Evolutionary conservation across 2,329 filamentous ascomycete species (phyloP), one percentile per base, ranked within the genome.

Genomic region (Penicillium sp.): DNA sequence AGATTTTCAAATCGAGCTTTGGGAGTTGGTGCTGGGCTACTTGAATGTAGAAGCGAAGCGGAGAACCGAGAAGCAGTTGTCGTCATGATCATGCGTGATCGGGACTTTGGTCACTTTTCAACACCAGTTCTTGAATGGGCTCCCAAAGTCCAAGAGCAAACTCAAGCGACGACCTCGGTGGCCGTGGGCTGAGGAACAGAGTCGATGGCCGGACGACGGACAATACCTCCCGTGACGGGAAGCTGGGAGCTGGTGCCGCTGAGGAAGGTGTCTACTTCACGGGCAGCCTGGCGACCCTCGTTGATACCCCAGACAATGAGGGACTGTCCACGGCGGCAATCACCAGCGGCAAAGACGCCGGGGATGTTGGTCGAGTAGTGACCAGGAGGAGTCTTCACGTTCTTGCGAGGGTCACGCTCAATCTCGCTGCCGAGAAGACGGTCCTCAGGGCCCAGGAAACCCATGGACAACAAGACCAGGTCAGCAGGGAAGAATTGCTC

Each of bases 301-400:
- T 97, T 97, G 77, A 97, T 97, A 67, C 90, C 91, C 86, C 90
- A 97, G 57, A 97, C 90, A 71, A 97, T 96, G 49, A 97, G 77
- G 47, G 89, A 95, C 74, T 97, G 91, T 48, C 91, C 91, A 65
- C 91, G 86, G 52, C 90, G 86, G 72, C 91, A 96, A 72, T 97
- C 91, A 73, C 91, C 91, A 52, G 91, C 91, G 52, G 91, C 90
- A 69, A 95, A 96, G 45, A 96, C 84, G 55, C 90, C 91, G 12
- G 86, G 79, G 25, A 95, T 70, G 66, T 91, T 96, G 64, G 91
- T 96, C 63, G 80, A 80, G 73, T 96, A 96, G 66, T 90, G 85
- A 59, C 90, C 90, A 45, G 85, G 78, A 28, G 89, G 78, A 7
- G 91, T 96, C 84, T 96, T 96, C 74, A 96, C 85, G 70, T 96